Evolutionary conservation across 2,329 filamentous ascomycete species (phyloP).

Genomic region (Epichloe sylvatica): DNA sequence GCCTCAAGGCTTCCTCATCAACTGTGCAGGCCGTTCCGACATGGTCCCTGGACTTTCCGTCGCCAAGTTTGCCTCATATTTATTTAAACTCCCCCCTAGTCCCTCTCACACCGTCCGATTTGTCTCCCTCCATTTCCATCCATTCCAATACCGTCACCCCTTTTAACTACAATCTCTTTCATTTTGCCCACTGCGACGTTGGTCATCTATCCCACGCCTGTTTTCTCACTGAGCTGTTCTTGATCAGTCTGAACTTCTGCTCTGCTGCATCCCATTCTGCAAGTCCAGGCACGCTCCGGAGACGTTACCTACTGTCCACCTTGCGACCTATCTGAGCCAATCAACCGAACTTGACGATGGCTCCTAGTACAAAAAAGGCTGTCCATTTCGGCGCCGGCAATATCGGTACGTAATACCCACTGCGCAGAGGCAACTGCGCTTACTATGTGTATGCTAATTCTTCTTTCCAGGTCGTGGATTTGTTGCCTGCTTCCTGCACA

Average conservation of each 20-base stretch:
- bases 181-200: neutral
- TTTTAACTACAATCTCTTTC: no score
- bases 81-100: conserved; percentile 1
- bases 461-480: conserved; percentile 50
- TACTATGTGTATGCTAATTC: neutral
- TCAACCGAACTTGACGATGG: conserved; percentile 23
- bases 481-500: conserved; percentile 82
- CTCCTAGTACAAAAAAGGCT: conserved; percentile 43
- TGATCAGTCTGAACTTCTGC: no score
- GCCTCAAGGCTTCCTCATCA: neutral
- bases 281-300: neutral
- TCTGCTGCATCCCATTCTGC: neutral
- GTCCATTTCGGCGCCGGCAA: conserved; percentile 80
- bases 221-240: neutral
- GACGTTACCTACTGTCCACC: neutral
- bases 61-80: neutral
- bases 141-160: neutral
- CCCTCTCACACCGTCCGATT: neutral
- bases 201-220: neutral
- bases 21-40: conserved; percentile 1
- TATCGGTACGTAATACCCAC: conserved; percentile 43
- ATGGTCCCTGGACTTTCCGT: conserved; percentile 1
- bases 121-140: neutral
- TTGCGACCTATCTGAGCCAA: neutral
- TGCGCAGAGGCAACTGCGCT: neutral